Base-by-base conservation (phyloP, 345 rosid genomes). In the Eucalyptus cloeziana region DNA sequence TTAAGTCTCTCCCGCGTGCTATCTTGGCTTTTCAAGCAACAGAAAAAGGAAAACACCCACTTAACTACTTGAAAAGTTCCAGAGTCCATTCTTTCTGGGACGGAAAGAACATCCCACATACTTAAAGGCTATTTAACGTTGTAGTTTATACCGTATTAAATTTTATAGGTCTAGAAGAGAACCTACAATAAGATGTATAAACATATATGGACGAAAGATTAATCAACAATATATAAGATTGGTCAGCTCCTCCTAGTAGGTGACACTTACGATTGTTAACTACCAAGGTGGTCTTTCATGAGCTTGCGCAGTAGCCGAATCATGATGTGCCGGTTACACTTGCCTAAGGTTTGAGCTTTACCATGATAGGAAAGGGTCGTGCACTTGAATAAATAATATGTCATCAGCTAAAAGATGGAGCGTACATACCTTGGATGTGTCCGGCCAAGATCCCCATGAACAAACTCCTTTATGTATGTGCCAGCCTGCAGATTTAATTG, bases 371-470 rank as follows among this genome's bases (percentile, higher is more conserved):
- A 87, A 69, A 49, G 40, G 54, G 51, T 15, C 10, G 14, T 25
- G 16, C 16, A 43, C 44, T 76, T 76, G 80, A 60, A 16, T 54
- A 58, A 60, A 87, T 45, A 14, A 54, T 47, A 33, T 43, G 79
- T 87, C 30, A 60, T 44, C 33, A 21, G 47, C 69, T 25, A 45
- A 64, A 27, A 87, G 56, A 43, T 16, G 27, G 56, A 60, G 30
- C 21, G 8, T 31, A 49, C 43, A 86, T 95, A 96, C 99, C 97
- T 98, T 58, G 99, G 99, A 90, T 90, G 90, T 45, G 99, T 96
- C 50, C 99, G 98, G 89, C 99, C 99, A 80, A 97, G 95, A 94
- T 97, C 99, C 88, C 99, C 99, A 52, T 96, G 99, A 91, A 97
- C 98, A 93, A 97, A 97, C 91, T 98, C 99, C 95, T 98, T 97